Conservation (phyloP, 2,329 filamentous ascomycete species). For the Cladophialophora yegresii region DNA sequence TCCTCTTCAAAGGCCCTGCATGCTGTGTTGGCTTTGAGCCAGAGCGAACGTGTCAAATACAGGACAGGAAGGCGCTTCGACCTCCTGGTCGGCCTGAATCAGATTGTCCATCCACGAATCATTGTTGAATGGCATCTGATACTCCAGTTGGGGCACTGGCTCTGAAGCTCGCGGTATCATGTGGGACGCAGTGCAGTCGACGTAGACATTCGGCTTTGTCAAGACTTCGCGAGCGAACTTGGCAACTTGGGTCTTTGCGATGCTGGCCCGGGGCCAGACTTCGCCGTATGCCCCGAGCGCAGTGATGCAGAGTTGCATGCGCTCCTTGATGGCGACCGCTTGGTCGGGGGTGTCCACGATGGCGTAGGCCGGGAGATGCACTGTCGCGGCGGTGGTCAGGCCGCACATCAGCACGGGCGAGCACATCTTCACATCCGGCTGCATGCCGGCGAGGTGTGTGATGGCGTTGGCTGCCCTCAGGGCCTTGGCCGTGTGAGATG, state of each 20-base stretch:
- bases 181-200: slow-evolving; percentile 21
- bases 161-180: slow-evolving; percentile 19
- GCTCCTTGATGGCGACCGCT: slow-evolving; percentile 37
- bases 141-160: slow-evolving; percentile 22
- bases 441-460: slow-evolving; percentile 67
- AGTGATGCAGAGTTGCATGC: slow-evolving; percentile 40
- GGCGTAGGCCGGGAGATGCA: slow-evolving; percentile 78
- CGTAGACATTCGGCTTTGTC: slow-evolving; percentile 23
- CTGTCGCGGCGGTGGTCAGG: slow-evolving; percentile 74
- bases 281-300: slow-evolving; percentile 39
- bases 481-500: slow-evolving; percentile 61
- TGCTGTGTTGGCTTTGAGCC: slow-evolving; percentile 4
- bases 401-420: slow-evolving; percentile 84
- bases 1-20: background rate
- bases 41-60: slow-evolving; percentile 18
- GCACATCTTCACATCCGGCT: slow-evolving; percentile 65
- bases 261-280: slow-evolving; percentile 40
- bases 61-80: slow-evolving; percentile 13
- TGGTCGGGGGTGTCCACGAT: slow-evolving; percentile 48
- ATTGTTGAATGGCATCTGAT: slow-evolving; percentile 30
- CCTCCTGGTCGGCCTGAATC: slow-evolving; percentile 20
- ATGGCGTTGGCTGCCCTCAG: slow-evolving; percentile 77
- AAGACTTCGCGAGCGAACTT: slow-evolving; percentile 35
- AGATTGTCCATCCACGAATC: slow-evolving; percentile 32
- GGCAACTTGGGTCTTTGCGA: slow-evolving; percentile 38